Conservation (phyloP, 306 rosid genomes). For the Argentina anserina region DNA sequence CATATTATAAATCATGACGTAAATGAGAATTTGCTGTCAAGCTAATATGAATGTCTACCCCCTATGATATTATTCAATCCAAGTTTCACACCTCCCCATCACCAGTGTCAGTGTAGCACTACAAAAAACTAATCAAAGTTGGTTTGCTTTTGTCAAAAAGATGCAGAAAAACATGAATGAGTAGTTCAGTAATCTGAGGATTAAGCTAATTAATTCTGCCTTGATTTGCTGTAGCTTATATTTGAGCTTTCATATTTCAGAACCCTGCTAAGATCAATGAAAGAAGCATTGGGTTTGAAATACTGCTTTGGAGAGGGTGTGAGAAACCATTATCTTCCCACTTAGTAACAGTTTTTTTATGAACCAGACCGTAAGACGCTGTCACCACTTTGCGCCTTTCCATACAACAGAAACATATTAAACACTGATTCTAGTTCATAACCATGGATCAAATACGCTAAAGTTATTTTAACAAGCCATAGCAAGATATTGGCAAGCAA, state of each 20-base stretch:
- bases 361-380: background rate
- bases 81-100: conserved; percentile 12
- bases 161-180: conserved; percentile 4
- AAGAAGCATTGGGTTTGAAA: background rate
- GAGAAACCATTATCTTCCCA: background rate
- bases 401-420: background rate
- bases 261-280: background rate
- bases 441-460: background rate
- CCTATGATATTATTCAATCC: background rate
- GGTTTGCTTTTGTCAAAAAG: conserved; percentile 3
- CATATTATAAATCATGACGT: background rate
- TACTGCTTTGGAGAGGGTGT: background rate
- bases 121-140: background rate
- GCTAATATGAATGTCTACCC: background rate
- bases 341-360: background rate
- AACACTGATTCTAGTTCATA: background rate
- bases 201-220: conserved; percentile 5
- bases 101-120: background rate
- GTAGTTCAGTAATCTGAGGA: background rate
- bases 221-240: background rate
- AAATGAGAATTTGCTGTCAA: background rate
- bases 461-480: background rate
- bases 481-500: background rate
- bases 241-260: background rate
- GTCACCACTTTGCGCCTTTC: background rate